Percentiles rank a stretch among this genome's conserved stretches.
phyloP scores from a whole-genome alignment of 192 early-diverging fungal genomes.

The Obelidium mucronatum region DNA sequence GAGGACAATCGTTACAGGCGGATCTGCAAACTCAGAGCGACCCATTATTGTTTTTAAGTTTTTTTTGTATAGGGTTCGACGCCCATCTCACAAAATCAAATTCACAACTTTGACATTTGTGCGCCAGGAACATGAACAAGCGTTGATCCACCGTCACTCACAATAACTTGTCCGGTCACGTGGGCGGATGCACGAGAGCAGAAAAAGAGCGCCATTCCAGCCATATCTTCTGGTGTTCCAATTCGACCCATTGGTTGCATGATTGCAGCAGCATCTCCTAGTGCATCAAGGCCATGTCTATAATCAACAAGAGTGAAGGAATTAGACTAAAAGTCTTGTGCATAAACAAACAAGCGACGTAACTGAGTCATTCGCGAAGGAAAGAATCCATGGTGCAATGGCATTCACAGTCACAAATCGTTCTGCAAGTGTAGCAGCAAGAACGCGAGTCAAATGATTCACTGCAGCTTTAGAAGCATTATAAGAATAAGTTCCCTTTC shows the following conservation, averaged over 20 bases:
- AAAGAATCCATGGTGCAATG: constrained; percentile 61
- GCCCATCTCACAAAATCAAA: constrained; percentile 1
- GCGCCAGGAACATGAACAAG: constrained; percentile 28
- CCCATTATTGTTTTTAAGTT: neutral
- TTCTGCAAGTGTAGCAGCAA: constrained; percentile 49
- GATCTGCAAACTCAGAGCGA: constrained; percentile 1
- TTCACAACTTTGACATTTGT: too few species aligned
- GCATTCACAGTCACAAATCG: constrained; percentile 53
- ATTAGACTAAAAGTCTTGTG: constrained; percentile 69
- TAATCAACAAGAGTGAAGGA: neutral
- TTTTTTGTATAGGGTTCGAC: neutral
- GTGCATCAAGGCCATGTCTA: constrained; percentile 21
- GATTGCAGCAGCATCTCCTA: constrained; percentile 8
- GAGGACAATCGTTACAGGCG: constrained; percentile 8
- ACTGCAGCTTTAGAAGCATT: constrained; percentile 47
- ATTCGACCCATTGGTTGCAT: constrained; percentile 75
- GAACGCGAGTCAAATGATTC: constrained; percentile 60
- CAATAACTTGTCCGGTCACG: constrained; percentile 81
- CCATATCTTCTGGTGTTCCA: constrained; percentile 85
- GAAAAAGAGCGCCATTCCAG: constrained; percentile 83
- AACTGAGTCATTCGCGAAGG: constrained; percentile 58
- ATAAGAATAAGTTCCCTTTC: constrained; percentile 57
- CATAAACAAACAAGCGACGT: constrained; percentile 43
- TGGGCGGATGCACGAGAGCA: constrained; percentile 78
- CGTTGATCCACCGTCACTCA: constrained; percentile 81